These are phyloP conservation scores for Globisporangium parvum DNA, from an alignment of 352 stramenopile genomes.

Conservation along the genomic window DNA sequence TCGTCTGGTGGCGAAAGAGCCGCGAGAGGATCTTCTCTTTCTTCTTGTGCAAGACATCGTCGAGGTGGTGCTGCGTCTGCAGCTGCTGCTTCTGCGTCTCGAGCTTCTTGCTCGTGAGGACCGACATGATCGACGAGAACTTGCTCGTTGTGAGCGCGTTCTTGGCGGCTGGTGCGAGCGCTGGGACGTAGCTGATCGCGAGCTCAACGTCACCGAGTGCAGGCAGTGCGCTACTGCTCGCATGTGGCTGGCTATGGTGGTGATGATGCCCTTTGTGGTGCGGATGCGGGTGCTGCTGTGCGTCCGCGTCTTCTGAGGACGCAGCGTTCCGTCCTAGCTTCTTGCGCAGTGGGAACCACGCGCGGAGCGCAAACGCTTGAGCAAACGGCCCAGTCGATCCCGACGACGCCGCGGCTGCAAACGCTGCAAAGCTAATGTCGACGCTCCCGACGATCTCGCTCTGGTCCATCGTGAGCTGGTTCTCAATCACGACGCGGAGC, in stretches of 20 bases:
- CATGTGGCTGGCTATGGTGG: not conserved
- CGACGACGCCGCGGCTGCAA: constrained; percentile 1
- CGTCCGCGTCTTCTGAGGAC: constrained; percentile 4
- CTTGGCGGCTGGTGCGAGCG: not conserved
- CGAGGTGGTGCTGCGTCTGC: not conserved
- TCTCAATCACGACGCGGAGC: constrained; percentile 49
- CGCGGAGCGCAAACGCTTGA: constrained; percentile 33
- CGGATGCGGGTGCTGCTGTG: not conserved
- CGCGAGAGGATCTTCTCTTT: constrained; percentile 45
- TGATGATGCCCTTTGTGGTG: constrained; percentile 3
- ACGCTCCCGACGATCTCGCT: constrained; percentile 59
- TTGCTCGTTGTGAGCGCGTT: constrained; percentile 2
- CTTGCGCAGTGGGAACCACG: constrained; percentile 49
- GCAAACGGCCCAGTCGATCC: not conserved
- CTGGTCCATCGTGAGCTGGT: constrained; percentile 58
- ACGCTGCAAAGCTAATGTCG: constrained; percentile 30
- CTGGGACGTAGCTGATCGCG: constrained; percentile 35
- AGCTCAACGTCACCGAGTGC: constrained; percentile 49
- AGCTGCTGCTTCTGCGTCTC: constrained; percentile 6
- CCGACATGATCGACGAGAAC: constrained; percentile 38
- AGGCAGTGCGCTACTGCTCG: constrained; percentile 7
- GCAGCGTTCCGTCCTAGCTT: not conserved
- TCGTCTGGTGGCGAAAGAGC: constrained; percentile 33
- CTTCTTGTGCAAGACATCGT: constrained; percentile 16
- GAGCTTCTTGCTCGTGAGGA: constrained; percentile 33